Base-by-base conservation (phyloP, 805 yeast species). In the Metschnikowia corniflorae region DNA sequence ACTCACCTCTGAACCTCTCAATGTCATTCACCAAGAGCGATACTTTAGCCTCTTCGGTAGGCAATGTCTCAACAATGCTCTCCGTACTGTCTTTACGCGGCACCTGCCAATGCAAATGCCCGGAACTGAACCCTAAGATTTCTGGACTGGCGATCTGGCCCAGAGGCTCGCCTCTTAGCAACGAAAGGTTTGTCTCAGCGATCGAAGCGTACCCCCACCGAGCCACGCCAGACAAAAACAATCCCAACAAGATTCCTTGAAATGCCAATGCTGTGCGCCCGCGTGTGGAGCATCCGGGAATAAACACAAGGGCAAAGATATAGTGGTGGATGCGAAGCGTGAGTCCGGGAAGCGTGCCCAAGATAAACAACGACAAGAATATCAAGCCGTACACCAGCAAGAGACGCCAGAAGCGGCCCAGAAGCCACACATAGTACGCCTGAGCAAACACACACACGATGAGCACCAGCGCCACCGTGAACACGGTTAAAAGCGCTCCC, bases 171-270 rank as follows among this genome's bases (percentile, higher is more conserved):
- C 83, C 83, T 47, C 97, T 68, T 38, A 78, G 57, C 29, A 89
- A 57, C 3, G 85, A 71, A 4, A 70, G 61, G 17, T 73, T 73
- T 0, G 96, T 86, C 53, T 91, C 96, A 1, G 85, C 78, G 39
- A 91, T 78, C 10, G 96, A 80, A 2, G 94, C 97, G 51, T 84
- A 80, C 38, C 93, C 97, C 98, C 98, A 91, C 38, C 94, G 68
- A 0, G 94, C 77, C 2, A 86, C 78, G 0, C 98, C 98, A 16
- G 89, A 82, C 5, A 88, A 68, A 33, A 84, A 71, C 29, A 91
- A 65, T 0, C 97, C 98, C 0, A 86, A 56, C 16, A 91, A 63
- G 1, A 91, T 73, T 2, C 97, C 97, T 55, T 89, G 96, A 53
- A 86, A 82, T 7, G 82, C 50, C 47, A 83, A 67, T 0, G 89